Evolutionary conservation across 192 early-diverging fungal genomes (phyloP).

Genomic region (Fimicolochytrium jonesii): DNA sequence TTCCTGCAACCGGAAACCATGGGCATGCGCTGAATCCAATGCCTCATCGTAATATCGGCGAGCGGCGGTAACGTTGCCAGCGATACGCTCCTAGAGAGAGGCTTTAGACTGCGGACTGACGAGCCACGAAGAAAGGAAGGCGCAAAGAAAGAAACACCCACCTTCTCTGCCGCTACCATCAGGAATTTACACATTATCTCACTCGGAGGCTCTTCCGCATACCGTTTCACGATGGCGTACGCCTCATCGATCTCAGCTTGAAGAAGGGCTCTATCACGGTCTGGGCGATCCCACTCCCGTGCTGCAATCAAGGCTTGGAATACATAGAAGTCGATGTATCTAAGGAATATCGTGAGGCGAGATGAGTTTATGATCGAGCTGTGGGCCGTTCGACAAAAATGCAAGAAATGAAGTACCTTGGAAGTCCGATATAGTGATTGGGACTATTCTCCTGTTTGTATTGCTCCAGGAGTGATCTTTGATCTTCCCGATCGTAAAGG

Average conservation of each 20-base stretch:
- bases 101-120: not conserved
- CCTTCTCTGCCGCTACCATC: constrained; percentile 13
- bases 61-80: constrained; percentile 18
- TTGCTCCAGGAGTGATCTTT: constrained; percentile 5
- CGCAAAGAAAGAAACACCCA: not conserved
- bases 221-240: not conserved
- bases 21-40: constrained; percentile 31
- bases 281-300: constrained; percentile 3
- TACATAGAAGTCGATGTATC: constrained; percentile 16
- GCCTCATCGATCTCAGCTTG: constrained; percentile 11
- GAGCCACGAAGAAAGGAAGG: not conserved
- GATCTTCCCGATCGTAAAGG: constrained; percentile 15
- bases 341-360: not conserved
- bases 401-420: not conserved
- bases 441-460: constrained; percentile 3
- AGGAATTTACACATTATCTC: constrained; percentile 10
- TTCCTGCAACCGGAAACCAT: constrained; percentile 37
- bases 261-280: not conserved
- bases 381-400: not conserved
- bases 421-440: constrained; percentile 11
- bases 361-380: too few relatives aligned
- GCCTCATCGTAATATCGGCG: constrained; percentile 37
- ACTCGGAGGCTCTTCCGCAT: constrained; percentile 1
- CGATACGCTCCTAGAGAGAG: not conserved
- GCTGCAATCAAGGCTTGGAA: constrained; percentile 21